Percentiles rank a stretch among this genome's conserved stretches.
Evolutionary conservation across 2,329 filamentous ascomycete genomes (phyloP).

Genomic region (Arthrobotrys sinensis): DNA sequence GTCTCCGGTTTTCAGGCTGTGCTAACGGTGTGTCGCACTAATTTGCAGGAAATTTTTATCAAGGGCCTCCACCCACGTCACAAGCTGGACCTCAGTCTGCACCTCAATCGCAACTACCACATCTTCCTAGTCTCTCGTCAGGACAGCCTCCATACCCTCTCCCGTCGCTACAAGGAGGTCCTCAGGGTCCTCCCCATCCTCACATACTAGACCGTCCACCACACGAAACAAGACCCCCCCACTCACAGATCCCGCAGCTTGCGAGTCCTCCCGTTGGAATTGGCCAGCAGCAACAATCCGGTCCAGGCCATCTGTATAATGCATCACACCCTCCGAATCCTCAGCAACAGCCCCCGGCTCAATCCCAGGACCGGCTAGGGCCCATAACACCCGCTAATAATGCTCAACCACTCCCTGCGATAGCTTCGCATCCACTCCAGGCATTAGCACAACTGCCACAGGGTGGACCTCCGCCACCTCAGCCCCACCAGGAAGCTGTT

Average conservation of each 20-base stretch:
- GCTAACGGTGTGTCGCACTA: conserved; percentile 17
- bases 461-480: conserved; percentile 34
- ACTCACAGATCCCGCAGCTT: conserved; percentile 51
- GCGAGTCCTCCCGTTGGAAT: conserved; percentile 45
- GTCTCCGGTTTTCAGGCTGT: neutral
- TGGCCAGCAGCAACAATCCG: conserved; percentile 39
- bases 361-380: conserved; percentile 38
- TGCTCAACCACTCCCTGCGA: conserved; percentile 44
- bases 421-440: conserved; percentile 47
- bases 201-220: conserved; percentile 49
- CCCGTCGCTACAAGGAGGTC: conserved; percentile 48
- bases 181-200: conserved; percentile 41
- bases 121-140: conserved; percentile 41
- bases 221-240: conserved; percentile 50
- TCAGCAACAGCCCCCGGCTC: conserved; percentile 32
- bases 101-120: conserved; percentile 46
- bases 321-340: conserved; percentile 39
- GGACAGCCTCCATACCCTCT: conserved; percentile 54
- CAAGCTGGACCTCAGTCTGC: conserved; percentile 35
- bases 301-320: conserved; percentile 44
- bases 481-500: conserved; percentile 53
- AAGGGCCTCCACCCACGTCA: conserved; percentile 52
- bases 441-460: conserved; percentile 39
- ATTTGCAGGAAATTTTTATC: conserved; percentile 51
- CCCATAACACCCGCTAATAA: conserved; percentile 32